These are phyloP conservation scores for Rhizodiscina lignyota DNA, from an alignment of 495 filamentous ascomycete species.

Conservation along the genomic window DNA sequence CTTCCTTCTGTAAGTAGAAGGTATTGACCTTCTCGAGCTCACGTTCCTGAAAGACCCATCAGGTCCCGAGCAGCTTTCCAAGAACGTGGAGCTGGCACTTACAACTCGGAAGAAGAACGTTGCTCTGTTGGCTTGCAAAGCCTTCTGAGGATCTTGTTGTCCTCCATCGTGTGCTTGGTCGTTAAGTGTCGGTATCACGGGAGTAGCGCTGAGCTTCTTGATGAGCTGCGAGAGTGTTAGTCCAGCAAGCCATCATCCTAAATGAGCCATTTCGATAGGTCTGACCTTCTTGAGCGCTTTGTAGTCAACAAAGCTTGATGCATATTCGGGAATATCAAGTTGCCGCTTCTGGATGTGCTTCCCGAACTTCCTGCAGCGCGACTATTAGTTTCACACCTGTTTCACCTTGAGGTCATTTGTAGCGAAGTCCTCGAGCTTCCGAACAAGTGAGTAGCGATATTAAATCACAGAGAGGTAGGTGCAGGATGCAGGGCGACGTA, in stretches of 20 bases:
- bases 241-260: too few relatives aligned
- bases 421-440: too few relatives aligned
- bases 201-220: conserved; percentile 88
- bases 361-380: conserved; percentile 98
- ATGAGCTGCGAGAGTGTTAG: conserved; percentile 53
- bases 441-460: too few relatives aligned
- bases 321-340: conserved; percentile 98
- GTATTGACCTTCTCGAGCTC: conserved; percentile 97
- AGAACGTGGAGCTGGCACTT: conserved; percentile 8
- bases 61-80: neutral
- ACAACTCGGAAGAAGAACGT: conserved; percentile 98
- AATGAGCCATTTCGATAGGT: neutral
- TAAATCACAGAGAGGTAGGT: too few relatives aligned
- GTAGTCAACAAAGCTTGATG: conserved; percentile 96
- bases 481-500: too few relatives aligned
- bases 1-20: conserved; percentile 96
- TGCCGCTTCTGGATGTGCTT: conserved; percentile 98
- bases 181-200: conserved; percentile 57
- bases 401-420: too few relatives aligned
- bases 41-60: conserved; percentile 46
- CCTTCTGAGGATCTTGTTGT: conserved; percentile 58
- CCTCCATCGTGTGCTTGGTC: conserved; percentile 53
- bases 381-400: too few relatives aligned
- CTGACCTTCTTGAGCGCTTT: conserved; percentile 93
- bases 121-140: conserved; percentile 93